Evolutionary conservation across 495 filamentous ascomycete species (phyloP).

Genomic region (Ramalina intermedia): DNA sequence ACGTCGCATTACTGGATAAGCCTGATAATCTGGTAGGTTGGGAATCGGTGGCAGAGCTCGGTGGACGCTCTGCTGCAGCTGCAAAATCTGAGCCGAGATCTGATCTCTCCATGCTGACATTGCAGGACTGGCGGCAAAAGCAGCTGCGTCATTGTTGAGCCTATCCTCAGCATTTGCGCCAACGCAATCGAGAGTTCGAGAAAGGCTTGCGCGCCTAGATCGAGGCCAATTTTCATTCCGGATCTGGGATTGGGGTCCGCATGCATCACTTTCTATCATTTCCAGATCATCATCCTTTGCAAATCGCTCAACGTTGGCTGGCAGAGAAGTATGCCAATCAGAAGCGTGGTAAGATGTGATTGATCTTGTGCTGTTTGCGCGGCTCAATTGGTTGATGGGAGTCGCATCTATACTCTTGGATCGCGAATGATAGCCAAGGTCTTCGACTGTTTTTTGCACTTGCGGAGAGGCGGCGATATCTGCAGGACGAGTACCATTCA

Average conservation of each 20-base stretch:
- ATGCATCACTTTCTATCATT: constrained; percentile 19
- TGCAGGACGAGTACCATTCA: constrained; percentile 54
- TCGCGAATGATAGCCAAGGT: constrained; percentile 36
- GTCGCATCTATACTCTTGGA: constrained; percentile 44
- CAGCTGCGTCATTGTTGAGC: constrained; percentile 13
- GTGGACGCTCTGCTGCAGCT: constrained; percentile 59
- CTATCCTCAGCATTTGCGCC: constrained; percentile 14
- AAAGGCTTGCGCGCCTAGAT: constrained; percentile 23
- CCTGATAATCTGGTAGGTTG: constrained; percentile 56
- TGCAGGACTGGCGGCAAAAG: constrained; percentile 43
- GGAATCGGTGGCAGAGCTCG: constrained; percentile 52
- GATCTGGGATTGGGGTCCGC: constrained; percentile 24
- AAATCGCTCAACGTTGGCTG: constrained; percentile 12
- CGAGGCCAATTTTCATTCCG: constrained; percentile 22
- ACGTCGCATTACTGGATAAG: constrained; percentile 54
- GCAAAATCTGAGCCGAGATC: constrained; percentile 61
- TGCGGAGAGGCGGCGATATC: constrained; percentile 56
- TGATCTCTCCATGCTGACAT: constrained; percentile 65
- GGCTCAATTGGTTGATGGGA: constrained; percentile 37
- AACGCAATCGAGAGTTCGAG: constrained; percentile 12
- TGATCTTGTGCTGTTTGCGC: constrained; percentile 52
- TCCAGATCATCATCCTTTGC: constrained; percentile 22
- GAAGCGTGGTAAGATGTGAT: constrained; percentile 47
- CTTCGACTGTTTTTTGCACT: constrained; percentile 24
- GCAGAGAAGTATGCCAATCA: constrained; percentile 17